These are phyloP conservation scores for Curvularia lunata DNA, from an alignment of 2,329 filamentous ascomycete species.

Conservation along the genomic window DNA sequence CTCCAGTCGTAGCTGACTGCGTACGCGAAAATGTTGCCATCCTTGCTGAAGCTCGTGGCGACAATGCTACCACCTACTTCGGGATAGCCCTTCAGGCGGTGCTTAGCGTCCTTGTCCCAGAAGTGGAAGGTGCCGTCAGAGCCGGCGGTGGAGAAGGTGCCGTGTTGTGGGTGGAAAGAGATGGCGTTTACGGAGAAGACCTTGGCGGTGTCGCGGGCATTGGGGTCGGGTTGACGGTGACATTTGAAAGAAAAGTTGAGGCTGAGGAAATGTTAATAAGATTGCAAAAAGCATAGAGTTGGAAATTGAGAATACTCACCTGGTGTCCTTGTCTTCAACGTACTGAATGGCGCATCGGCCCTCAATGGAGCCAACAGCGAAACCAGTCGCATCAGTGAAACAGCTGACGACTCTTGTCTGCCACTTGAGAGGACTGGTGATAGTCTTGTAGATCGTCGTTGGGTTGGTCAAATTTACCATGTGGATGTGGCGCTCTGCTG, in stretches of 20 bases:
- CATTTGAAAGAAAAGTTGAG: slow-evolving; percentile 99
- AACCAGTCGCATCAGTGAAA: slow-evolving; percentile 89
- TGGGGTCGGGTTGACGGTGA: slow-evolving; percentile 79
- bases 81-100: slow-evolving; percentile 68
- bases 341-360: slow-evolving; percentile 98
- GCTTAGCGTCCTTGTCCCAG: slow-evolving; percentile 74
- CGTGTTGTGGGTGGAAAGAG: slow-evolving; percentile 94
- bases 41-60: slow-evolving; percentile 87
- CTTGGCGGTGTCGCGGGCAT: slow-evolving; percentile 72
- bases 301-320: slow-evolving; percentile 45
- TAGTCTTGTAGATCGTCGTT: slow-evolving; percentile 90
- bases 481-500: slow-evolving; percentile 95
- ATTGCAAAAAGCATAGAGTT: background rate
- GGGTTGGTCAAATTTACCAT: slow-evolving; percentile 90
- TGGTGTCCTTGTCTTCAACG: slow-evolving; percentile 91
- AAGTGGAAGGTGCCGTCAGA: slow-evolving; percentile 96
- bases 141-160: slow-evolving; percentile 97
- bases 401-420: slow-evolving; percentile 95
- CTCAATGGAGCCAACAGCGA: slow-evolving; percentile 95
- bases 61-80: slow-evolving; percentile 77
- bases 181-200: slow-evolving; percentile 97
- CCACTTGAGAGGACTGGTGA: slow-evolving; percentile 97
- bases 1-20: slow-evolving; percentile 97
- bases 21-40: slow-evolving; percentile 67
- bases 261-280: slow-evolving; percentile 32